Conservation (phyloP, 2,329 filamentous ascomycete species). For the Xylariaceae sp. region DNA sequence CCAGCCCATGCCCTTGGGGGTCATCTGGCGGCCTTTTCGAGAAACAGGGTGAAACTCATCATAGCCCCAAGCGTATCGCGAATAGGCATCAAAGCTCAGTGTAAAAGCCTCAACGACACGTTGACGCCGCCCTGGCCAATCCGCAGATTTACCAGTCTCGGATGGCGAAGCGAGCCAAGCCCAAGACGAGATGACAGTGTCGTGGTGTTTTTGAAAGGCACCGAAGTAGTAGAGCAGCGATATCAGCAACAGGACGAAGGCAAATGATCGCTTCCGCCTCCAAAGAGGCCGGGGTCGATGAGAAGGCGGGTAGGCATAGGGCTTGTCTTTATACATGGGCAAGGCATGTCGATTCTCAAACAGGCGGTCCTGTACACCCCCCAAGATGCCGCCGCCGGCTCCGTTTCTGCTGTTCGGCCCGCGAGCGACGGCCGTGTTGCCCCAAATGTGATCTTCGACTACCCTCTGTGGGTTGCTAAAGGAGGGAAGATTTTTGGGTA, state of each 20-base stretch:
- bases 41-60: slow-evolving; percentile 88
- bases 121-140: slow-evolving; percentile 81
- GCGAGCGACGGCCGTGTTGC: slow-evolving; percentile 53
- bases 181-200: slow-evolving; percentile 52
- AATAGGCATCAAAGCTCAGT: slow-evolving; percentile 91
- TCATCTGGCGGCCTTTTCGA: slow-evolving; percentile 83
- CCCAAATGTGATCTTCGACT: slow-evolving; percentile 71
- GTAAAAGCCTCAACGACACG: slow-evolving; percentile 88
- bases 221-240: slow-evolving; percentile 73
- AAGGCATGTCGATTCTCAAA: slow-evolving; percentile 67
- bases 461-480: slow-evolving; percentile 69
- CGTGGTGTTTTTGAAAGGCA: slow-evolving; percentile 53
- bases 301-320: slow-evolving; percentile 72
- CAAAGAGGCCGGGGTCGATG: slow-evolving; percentile 64
- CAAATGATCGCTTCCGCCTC: slow-evolving; percentile 66
- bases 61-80: slow-evolving; percentile 89
- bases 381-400: slow-evolving; percentile 47
- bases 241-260: slow-evolving; percentile 61
- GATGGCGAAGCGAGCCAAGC: slow-evolving; percentile 62
- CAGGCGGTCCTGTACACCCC: slow-evolving; percentile 66
- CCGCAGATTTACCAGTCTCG: slow-evolving; percentile 50
- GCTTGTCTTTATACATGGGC: slow-evolving; percentile 99
- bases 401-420: slow-evolving; percentile 33
- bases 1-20: slow-evolving; percentile 89
- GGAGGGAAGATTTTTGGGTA: slow-evolving; percentile 73